These are phyloP conservation scores for Agaricus blazei DNA, from an alignment of 768 basidiomycete genomes.

Conservation along the genomic window DNA sequence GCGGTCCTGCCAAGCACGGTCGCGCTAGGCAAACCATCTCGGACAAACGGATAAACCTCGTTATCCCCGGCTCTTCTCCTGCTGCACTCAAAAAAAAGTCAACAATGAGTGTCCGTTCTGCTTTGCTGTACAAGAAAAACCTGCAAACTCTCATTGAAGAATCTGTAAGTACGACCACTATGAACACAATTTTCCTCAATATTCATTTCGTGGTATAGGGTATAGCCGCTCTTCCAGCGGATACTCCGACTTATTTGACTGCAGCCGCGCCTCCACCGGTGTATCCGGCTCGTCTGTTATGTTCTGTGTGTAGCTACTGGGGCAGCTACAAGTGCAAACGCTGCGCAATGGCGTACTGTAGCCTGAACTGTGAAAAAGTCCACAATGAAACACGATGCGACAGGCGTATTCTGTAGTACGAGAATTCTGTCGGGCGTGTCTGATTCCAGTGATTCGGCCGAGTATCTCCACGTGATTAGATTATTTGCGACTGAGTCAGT, in stretches of 20 bases:
- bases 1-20: slow-evolving; percentile 46
- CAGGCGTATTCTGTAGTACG: slow-evolving; percentile 48
- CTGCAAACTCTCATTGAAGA: slow-evolving; percentile 71
- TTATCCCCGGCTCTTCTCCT: slow-evolving; percentile 40
- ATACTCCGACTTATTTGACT: slow-evolving; percentile 66
- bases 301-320: slow-evolving; percentile 86
- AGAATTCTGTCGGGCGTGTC: too few species aligned
- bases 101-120: slow-evolving; percentile 73
- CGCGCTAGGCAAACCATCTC: slow-evolving; percentile 76
- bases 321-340: slow-evolving; percentile 74
- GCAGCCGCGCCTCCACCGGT: slow-evolving; percentile 53
- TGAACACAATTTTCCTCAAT: neutral
- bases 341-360: slow-evolving; percentile 76
- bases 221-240: slow-evolving; percentile 46
- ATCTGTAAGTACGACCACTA: slow-evolving; percentile 47
- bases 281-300: slow-evolving; percentile 67
- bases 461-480: neutral
- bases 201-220: slow-evolving; percentile 33
- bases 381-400: slow-evolving; percentile 84
- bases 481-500: neutral
- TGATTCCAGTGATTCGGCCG: neutral
- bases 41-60: slow-evolving; percentile 57
- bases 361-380: slow-evolving; percentile 62
- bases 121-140: slow-evolving; percentile 80
- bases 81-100: slow-evolving; percentile 71